These are phyloP conservation scores for Rosa hybrid DNA, from an alignment of 331 rosid genomes.

Conservation along the genomic window DNA sequence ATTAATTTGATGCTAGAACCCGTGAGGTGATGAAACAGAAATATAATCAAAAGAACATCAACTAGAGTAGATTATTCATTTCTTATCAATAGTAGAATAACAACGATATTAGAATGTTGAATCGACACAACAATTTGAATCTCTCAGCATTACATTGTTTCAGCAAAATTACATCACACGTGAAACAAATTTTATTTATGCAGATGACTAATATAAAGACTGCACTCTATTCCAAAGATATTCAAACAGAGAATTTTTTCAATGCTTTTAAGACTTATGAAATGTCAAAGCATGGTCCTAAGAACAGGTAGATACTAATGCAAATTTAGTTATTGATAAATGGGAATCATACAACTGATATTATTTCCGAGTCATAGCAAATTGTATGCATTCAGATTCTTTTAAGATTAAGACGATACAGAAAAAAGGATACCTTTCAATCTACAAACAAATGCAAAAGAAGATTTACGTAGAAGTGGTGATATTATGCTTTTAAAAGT, in stretches of 20 bases:
- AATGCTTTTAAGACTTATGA: neutral
- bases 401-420: neutral
- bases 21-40: constrained; percentile 19
- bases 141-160: neutral
- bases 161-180: neutral
- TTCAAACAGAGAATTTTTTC: neutral
- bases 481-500: neutral
- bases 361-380: neutral
- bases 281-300: neutral
- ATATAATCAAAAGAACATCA: constrained; percentile 3
- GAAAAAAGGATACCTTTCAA: constrained; percentile 43
- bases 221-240: neutral
- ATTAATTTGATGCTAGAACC: constrained; percentile 21
- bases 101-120: neutral
- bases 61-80: neutral
- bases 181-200: neutral
- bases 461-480: constrained; percentile 16
- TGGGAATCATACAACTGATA: constrained; percentile 1
- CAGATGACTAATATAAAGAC: neutral
- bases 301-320: neutral
- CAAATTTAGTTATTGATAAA: neutral
- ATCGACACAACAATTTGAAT: neutral
- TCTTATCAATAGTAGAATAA: neutral
- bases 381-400: neutral
- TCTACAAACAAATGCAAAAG: constrained; percentile 64